phyloP scores from a whole-genome alignment of 352 stramenopile genomes.

The Globisporangium nagaii region DNA sequence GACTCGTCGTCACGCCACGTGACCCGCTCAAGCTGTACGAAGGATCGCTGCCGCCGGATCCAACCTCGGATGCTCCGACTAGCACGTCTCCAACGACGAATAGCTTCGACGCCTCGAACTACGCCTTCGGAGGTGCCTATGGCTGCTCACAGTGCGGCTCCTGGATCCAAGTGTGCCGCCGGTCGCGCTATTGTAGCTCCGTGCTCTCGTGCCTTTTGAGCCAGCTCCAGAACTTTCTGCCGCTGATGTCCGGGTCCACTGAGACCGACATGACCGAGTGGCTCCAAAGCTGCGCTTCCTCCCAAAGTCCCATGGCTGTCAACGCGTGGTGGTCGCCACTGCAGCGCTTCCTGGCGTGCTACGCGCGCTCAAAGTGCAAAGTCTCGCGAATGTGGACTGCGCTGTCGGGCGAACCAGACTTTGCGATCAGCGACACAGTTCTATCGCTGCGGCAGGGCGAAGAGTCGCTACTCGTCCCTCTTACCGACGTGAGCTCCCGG shows the following conservation, averaged over 20 bases:
- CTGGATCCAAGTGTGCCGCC: not conserved
- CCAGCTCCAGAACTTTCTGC: no score
- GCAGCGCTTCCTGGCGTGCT: slow-evolving; percentile 22
- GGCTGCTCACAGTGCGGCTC: not conserved
- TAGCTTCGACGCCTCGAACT: not conserved
- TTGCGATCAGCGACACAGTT: not conserved
- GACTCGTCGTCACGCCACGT: not conserved
- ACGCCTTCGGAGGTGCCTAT: not conserved
- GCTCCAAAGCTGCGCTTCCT: not conserved
- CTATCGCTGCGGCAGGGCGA: not conserved
- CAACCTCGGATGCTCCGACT: no score
- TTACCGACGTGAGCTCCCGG: not conserved
- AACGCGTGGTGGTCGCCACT: slow-evolving; percentile 23
- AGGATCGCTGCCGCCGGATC: no score
- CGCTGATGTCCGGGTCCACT: no score
- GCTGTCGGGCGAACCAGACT: not conserved
- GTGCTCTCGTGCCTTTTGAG: slow-evolving; percentile 15
- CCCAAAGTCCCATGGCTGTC: not conserved
- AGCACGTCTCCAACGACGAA: not conserved
- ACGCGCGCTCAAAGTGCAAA: slow-evolving; percentile 11
- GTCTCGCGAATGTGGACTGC: not conserved
- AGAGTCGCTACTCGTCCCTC: not conserved
- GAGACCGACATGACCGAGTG: slow-evolving; percentile 1
- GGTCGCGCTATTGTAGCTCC: slow-evolving; percentile 1
- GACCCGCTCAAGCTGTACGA: slow-evolving; percentile 1